These are phyloP conservation scores for Penicillium sp. DNA, from an alignment of 2,329 filamentous ascomycete genomes.

Conservation along the genomic window DNA sequence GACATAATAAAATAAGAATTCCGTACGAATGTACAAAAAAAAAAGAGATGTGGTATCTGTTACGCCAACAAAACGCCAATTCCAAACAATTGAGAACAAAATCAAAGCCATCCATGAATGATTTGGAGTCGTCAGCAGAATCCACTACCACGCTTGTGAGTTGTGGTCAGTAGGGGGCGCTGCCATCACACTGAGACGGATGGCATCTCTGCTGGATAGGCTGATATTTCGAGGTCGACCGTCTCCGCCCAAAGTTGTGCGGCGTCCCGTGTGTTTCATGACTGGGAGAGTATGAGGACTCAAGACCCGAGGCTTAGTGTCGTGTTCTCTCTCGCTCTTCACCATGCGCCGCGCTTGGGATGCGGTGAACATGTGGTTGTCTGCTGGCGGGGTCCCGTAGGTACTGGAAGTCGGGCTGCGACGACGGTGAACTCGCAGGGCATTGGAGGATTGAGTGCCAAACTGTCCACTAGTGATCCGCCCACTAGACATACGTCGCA, in stretches of 20 bases:
- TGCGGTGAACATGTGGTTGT: slow-evolving; percentile 61
- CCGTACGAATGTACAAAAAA: slow-evolving; percentile 8
- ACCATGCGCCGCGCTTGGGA: slow-evolving; percentile 66
- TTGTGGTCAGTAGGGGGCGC: slow-evolving; percentile 31
- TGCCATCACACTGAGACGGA: slow-evolving; percentile 38
- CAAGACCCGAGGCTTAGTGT: slow-evolving; percentile 56
- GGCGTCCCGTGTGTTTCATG: slow-evolving; percentile 50
- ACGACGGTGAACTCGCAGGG: slow-evolving; percentile 48
- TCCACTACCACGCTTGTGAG: slow-evolving; percentile 26
- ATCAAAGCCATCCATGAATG: slow-evolving; percentile 3
- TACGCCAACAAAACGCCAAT: slow-evolving; percentile 26
- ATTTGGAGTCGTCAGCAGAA: slow-evolving; percentile 22
- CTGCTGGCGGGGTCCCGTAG: slow-evolving; percentile 53
- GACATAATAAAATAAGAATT: background rate
- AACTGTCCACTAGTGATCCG: slow-evolving; percentile 32
- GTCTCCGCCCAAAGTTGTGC: slow-evolving; percentile 43
- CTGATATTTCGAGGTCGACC: slow-evolving; percentile 38
- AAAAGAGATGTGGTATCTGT: slow-evolving; percentile 30
- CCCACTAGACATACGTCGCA: slow-evolving; percentile 51
- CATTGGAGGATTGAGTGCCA: slow-evolving; percentile 37
- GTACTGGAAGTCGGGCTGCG: slow-evolving; percentile 54
- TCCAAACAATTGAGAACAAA: slow-evolving; percentile 14
- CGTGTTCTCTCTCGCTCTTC: slow-evolving; percentile 57
- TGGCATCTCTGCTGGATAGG: slow-evolving; percentile 37
- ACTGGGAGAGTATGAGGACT: slow-evolving; percentile 60